phyloP scores from a whole-genome alignment of 805 yeast species.

The Suhomyces prunicola region DNA sequence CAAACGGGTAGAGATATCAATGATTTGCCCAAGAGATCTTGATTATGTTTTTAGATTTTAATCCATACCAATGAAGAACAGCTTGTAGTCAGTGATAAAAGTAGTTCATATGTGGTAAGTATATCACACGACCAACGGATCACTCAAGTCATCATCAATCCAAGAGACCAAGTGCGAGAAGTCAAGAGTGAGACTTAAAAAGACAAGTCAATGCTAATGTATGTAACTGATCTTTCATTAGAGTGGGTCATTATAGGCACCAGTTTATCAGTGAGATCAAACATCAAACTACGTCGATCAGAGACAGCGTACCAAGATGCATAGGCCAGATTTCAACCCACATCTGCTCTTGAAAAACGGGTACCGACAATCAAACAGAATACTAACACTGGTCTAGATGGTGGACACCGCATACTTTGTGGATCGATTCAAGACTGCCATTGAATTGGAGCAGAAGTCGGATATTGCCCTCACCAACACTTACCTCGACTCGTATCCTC shows the following conservation, averaged over 20 bases:
- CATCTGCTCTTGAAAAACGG: constrained; percentile 28
- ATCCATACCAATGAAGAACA: neutral
- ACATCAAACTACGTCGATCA: constrained; percentile 5
- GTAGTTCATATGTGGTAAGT: neutral
- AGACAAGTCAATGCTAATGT: neutral
- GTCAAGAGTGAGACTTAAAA: neutral
- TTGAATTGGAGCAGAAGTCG: constrained; percentile 34
- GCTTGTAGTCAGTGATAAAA: neutral
- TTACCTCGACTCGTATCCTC: constrained; percentile 39
- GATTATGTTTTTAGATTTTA: neutral
- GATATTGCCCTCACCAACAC: constrained; percentile 33
- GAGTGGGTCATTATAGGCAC: neutral
- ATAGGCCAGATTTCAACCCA: constrained; percentile 12
- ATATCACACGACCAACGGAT: neutral
- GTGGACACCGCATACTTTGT: constrained; percentile 1
- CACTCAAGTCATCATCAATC: neutral
- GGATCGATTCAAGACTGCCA: constrained; percentile 30
- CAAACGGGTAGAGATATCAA: constrained; percentile 28
- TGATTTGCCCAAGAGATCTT: constrained; percentile 15
- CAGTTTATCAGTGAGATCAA: constrained; percentile 15
- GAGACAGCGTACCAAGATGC: constrained; percentile 24
- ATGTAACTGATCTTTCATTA: neutral
- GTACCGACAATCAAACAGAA: constrained; percentile 16
- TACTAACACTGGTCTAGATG: constrained; percentile 2
- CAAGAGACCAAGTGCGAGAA: neutral